Percentiles rank a stretch among this genome's conserved stretches.
Evolutionary conservation across 306 rosid species (phyloP).

Genomic region (apple (Malus domestica)): DNA sequence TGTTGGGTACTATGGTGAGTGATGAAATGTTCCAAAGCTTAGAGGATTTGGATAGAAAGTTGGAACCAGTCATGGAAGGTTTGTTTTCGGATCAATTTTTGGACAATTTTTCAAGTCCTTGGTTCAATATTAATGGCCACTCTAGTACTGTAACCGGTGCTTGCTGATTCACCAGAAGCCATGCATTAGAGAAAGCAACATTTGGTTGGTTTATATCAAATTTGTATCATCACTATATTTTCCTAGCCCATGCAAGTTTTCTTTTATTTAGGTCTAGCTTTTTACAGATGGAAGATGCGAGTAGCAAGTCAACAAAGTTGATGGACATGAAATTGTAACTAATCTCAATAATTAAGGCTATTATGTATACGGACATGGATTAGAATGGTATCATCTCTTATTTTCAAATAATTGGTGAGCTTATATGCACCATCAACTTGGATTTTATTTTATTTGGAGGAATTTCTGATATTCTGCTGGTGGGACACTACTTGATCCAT

Average conservation of each 20-base stretch:
- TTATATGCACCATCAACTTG: conserved; percentile 8
- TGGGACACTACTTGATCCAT: background rate
- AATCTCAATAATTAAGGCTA: background rate
- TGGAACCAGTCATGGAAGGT: conserved; percentile 21
- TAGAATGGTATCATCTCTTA: background rate
- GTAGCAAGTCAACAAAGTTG: background rate
- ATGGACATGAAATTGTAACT: background rate
- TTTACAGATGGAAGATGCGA: background rate
- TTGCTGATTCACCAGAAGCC: conserved; percentile 1
- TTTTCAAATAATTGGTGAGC: background rate
- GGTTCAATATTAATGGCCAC: conserved; percentile 12
- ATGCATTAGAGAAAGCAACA: background rate
- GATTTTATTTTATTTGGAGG: background rate
- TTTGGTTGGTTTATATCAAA: background rate
- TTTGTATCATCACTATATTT: background rate
- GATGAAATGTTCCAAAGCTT: conserved; percentile 30
- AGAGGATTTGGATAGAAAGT: conserved; percentile 22
- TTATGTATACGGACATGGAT: background rate
- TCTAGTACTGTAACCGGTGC: conserved; percentile 14
- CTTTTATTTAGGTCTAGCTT: background rate
- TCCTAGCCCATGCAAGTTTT: background rate
- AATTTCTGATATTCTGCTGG: background rate
- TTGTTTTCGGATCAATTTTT: conserved; percentile 13
- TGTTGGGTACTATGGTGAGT: background rate
- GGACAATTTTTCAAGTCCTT: conserved; percentile 10